Percentiles rank a stretch among this genome's conserved stretches.
Evolutionary conservation across 192 early-diverging fungal species (phyloP).

Genomic region (Podila clonocystis): DNA sequence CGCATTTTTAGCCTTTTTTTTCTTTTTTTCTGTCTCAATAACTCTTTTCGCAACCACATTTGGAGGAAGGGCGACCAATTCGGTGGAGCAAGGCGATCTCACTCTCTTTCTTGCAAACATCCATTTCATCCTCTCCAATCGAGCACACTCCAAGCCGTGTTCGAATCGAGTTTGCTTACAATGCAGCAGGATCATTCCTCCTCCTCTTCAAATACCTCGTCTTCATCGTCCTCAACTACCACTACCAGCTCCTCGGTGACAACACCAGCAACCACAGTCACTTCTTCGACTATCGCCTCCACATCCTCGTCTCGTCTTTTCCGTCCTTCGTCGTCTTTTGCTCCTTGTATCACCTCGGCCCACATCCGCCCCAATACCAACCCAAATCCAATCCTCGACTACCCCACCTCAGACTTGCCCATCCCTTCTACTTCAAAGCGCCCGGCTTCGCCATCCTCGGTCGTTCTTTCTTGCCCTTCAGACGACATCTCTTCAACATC

Average conservation of each 20-base stretch:
- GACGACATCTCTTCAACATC: too few species aligned
- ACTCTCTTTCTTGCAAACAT: background rate
- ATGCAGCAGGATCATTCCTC: conserved; percentile 3
- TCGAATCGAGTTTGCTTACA: background rate
- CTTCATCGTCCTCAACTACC: background rate
- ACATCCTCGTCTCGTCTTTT: background rate
- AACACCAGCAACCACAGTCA: background rate
- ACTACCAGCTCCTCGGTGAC: background rate
- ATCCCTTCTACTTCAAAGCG: background rate
- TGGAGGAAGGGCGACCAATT: background rate
- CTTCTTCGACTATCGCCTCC: background rate
- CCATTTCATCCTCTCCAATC: background rate
- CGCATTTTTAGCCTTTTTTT: background rate
- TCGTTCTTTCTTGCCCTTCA: background rate
- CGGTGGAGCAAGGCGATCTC: background rate
- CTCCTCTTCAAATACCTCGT: conserved; percentile 1
- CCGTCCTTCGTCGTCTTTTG: background rate
- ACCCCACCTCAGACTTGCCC: background rate
- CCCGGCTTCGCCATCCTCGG: background rate
- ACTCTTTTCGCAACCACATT: conserved; percentile 1
- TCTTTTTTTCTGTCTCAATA: background rate
- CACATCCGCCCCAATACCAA: background rate
- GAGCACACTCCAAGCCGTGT: background rate
- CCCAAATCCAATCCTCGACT: background rate
- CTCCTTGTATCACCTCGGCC: conserved; percentile 1